Conservation (phyloP, 2,329 filamentous ascomycete species). For the Plenodomus lindquistii region DNA sequence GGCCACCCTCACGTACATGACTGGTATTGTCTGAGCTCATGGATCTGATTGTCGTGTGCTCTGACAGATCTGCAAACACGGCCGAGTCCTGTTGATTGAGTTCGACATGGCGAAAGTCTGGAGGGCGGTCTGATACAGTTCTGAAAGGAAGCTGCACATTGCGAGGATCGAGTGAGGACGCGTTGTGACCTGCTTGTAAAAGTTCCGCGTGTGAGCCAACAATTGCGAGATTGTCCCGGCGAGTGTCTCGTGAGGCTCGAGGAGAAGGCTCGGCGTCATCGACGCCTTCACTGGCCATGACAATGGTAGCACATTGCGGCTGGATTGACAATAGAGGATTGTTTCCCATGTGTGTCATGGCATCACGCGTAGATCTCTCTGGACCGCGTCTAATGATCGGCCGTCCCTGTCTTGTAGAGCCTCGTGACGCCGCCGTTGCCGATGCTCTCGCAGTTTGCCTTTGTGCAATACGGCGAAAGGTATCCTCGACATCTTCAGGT, state of each 20-base stretch:
- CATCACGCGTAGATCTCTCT: slow-evolving; percentile 34
- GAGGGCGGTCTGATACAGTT: slow-evolving; percentile 6
- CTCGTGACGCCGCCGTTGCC: slow-evolving; percentile 5
- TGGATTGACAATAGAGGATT: slow-evolving; percentile 25
- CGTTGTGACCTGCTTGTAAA: neutral
- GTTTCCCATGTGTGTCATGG: slow-evolving; percentile 28
- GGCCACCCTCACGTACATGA: slow-evolving; percentile 15
- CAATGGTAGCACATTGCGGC: slow-evolving; percentile 26
- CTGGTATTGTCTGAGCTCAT: slow-evolving; percentile 1
- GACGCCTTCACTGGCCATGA: slow-evolving; percentile 22
- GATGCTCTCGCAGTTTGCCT: slow-evolving; percentile 19
- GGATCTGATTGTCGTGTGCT: slow-evolving; percentile 11
- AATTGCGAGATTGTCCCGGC: slow-evolving; percentile 8
- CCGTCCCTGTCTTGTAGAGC: slow-evolving; percentile 12
- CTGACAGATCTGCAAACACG: slow-evolving; percentile 1
- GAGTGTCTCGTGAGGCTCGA: neutral
- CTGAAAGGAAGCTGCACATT: slow-evolving; percentile 29
- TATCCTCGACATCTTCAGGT: slow-evolving; percentile 42
- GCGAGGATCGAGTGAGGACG: slow-evolving; percentile 6
- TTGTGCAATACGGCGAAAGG: slow-evolving; percentile 35
- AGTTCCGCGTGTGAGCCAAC: neutral
- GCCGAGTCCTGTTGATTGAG: neutral
- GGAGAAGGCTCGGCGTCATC: neutral
- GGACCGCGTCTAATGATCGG: slow-evolving; percentile 35
- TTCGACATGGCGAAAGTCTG: neutral